These are phyloP conservation scores for Xylariaceae sp. DNA, from an alignment of 2,329 filamentous ascomycete genomes.

Conservation along the genomic window DNA sequence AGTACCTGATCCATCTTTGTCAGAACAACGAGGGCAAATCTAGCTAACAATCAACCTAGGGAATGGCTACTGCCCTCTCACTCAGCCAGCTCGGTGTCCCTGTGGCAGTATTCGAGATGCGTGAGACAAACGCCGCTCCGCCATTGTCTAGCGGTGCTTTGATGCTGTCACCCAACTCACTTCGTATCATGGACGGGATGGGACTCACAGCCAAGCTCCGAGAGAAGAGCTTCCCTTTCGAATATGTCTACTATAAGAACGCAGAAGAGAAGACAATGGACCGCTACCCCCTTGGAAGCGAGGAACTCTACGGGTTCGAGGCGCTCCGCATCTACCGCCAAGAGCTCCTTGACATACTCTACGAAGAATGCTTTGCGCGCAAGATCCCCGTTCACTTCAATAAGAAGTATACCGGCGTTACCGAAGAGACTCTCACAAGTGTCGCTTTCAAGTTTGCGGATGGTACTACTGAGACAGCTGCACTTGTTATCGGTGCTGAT, in stretches of 20 bases:
- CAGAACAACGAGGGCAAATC: no score
- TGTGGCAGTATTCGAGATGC: constrained; percentile 43
- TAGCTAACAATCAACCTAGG: constrained; percentile 24
- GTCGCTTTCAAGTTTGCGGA: constrained; percentile 47
- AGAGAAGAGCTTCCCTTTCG: constrained; percentile 46
- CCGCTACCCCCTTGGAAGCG: constrained; percentile 34
- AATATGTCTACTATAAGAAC: constrained; percentile 44
- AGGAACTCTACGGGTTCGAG: constrained; percentile 39
- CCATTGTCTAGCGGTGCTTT: constrained; percentile 50
- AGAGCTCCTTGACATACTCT: constrained; percentile 46
- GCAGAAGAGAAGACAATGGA: constrained; percentile 27
- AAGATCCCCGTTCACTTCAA: constrained; percentile 43
- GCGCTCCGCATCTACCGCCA: constrained; percentile 52
- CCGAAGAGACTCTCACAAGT: constrained; percentile 34
- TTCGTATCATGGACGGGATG: constrained; percentile 49
- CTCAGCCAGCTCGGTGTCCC: constrained; percentile 48
- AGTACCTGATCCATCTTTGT: neutral
- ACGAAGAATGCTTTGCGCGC: constrained; percentile 35
- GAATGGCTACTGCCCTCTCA: constrained; percentile 52
- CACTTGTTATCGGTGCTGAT: constrained; percentile 53
- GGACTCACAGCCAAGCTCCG: constrained; percentile 44
- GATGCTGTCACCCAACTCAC: constrained; percentile 57
- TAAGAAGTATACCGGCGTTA: constrained; percentile 44
- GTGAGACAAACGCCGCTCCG: constrained; percentile 30
- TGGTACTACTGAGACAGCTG: constrained; percentile 37